Base-by-base conservation (phyloP, 1,139 yeast species). In the Blastobotrys aristatus region DNA sequence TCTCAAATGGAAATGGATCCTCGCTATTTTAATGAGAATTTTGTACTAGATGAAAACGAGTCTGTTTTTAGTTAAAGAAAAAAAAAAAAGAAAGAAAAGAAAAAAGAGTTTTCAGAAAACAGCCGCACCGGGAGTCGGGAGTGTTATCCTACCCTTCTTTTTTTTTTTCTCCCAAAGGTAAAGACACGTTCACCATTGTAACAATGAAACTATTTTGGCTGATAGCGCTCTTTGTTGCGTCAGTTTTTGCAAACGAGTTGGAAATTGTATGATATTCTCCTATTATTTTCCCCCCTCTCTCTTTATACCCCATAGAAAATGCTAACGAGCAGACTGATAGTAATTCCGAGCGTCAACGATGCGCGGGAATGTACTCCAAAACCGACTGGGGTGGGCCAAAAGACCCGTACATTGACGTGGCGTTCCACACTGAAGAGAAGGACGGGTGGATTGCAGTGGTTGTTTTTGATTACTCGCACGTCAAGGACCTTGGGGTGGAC, bases 301-400 rank as follows among this genome's bases (percentile, higher is more conserved):
- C n/a, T n/a, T n/a, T n/a, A n/a, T n/a, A 3, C 1, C 8, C 22
- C 34, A 29, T 16, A 8, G 7, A 4, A n/a, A 38, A 27, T 11
- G 21, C 38, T 40, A 32, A 31, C 31, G 8, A 6, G 8, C 11
- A 44, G 47, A 37, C 47, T 5, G 14, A 37, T 5, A 38, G 38
- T 27, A 43, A 32, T 24, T 37, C 65, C 7, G 59, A 66, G 43
- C 73, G 83, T 18, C 94, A 86, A 61, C 79, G 79, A 26, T 92
- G 98, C 66, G 76, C 90, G 10, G 98, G 98, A 35, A 81, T 92
- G 78, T 92, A 90, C 67, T 77, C 92, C 47, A 84, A 82, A 58
- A 74, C 79, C 43, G 96, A 90, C 63, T 87, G 95, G 92, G 85
- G 88, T 43, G 97, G 97, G 37, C 73, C 77, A n/a, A 48, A 48